Evolutionary conservation across 2,329 filamentous ascomycete species (phyloP).

Genomic region (Chaetomiaceae sp.): DNA sequence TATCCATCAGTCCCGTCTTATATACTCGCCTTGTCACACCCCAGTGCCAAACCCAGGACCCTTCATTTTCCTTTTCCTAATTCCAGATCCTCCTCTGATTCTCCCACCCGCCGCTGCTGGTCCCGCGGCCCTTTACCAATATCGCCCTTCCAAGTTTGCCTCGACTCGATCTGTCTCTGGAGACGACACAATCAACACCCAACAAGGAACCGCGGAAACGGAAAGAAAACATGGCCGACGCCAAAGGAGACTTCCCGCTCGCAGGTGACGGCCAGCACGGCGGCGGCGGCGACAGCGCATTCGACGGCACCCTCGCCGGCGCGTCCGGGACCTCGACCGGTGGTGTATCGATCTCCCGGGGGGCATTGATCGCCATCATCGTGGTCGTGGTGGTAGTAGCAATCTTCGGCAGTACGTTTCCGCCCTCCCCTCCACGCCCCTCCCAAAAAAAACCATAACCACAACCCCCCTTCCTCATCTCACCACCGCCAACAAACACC

Average conservation of each 20-base stretch:
- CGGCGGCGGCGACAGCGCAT: slow-evolving; percentile 29
- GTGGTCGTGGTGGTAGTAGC: slow-evolving; percentile 63
- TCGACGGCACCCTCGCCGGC: slow-evolving; percentile 53
- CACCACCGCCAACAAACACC: no score
- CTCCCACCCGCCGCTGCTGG: slow-evolving; percentile 13
- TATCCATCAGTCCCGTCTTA: not conserved
- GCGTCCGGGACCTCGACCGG: slow-evolving; percentile 59
- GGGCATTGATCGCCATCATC: slow-evolving; percentile 69
- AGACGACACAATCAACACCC: not conserved
- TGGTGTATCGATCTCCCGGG: slow-evolving; percentile 60
- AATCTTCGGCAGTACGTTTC: slow-evolving; percentile 60
- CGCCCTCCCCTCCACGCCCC: slow-evolving; percentile 33
- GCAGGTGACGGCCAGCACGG: slow-evolving; percentile 38
- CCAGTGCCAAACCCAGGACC: not conserved
- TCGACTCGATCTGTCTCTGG: not conserved
- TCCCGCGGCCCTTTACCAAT: slow-evolving; percentile 7
- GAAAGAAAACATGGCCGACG: slow-evolving; percentile 36
- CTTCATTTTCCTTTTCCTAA: not conserved
- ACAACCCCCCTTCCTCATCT: no score
- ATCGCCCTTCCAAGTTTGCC: not conserved
- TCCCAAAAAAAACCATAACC: no score
- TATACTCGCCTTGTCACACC: slow-evolving; percentile 9
- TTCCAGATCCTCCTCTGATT: not conserved
- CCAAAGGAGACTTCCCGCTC: slow-evolving; percentile 38
- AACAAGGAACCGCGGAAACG: not conserved